Conservation (phyloP, 2,329 filamentous ascomycete species). For the Trichoderma guizhouense region DNA sequence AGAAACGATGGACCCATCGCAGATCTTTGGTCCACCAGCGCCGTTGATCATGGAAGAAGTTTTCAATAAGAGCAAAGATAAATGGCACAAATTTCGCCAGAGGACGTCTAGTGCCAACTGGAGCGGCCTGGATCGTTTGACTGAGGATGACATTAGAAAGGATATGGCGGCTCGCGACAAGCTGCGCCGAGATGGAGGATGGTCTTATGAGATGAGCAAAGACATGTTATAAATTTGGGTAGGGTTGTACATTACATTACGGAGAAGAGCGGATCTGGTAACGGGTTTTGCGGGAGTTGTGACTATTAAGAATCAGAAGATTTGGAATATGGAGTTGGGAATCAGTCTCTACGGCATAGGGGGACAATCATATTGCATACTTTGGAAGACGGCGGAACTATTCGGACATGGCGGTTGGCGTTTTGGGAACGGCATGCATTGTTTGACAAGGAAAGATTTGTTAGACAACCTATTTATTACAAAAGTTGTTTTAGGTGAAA, state of each 20-base stretch:
- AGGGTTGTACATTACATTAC: background rate
- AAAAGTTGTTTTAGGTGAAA: background rate
- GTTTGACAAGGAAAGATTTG: background rate
- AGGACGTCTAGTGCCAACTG: constrained; percentile 95
- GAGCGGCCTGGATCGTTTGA: constrained; percentile 76
- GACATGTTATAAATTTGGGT: constrained; percentile 38
- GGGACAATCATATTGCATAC: constrained; percentile 6
- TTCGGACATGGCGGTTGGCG: constrained; percentile 3
- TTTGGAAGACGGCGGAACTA: background rate
- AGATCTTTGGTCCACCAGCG: constrained; percentile 83
- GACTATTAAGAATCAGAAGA: constrained; percentile 10
- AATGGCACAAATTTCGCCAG: constrained; percentile 82
- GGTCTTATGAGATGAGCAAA: constrained; percentile 65
- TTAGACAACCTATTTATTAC: background rate
- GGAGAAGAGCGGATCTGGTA: background rate
- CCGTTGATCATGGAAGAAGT: constrained; percentile 95
- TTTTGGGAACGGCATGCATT: constrained; percentile 5
- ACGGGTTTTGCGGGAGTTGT: background rate
- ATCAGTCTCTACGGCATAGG: constrained; percentile 1
- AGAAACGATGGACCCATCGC: constrained; percentile 78
- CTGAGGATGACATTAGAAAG: constrained; percentile 79
- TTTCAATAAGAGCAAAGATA: constrained; percentile 83
- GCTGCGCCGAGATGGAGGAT: constrained; percentile 78
- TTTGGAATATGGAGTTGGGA: constrained; percentile 17
- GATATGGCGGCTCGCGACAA: constrained; percentile 77